phyloP scores from a whole-genome alignment of 345 rosid genomes.

The Hypericum perforatum region DNA sequence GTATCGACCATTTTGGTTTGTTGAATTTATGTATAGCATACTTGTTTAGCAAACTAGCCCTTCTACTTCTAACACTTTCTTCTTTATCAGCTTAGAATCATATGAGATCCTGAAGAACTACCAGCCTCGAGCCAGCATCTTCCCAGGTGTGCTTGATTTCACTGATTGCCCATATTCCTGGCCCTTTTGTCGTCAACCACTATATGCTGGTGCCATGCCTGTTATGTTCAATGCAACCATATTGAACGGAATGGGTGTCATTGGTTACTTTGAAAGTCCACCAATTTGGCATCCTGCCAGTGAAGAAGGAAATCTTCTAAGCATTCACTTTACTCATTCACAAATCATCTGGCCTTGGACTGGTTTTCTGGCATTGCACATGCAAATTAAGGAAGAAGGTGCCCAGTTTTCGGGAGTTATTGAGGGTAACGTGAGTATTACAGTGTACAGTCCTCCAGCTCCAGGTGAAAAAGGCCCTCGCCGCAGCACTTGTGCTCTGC shows the following conservation, averaged over 20 bases:
- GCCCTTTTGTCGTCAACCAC: conserved; percentile 97
- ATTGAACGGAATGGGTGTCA: conserved; percentile 93
- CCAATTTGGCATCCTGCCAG: conserved; percentile 88
- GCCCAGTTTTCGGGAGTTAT: conserved; percentile 70
- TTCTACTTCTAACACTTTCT: conserved; percentile 22
- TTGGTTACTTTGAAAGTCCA: conserved; percentile 67
- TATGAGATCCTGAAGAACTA: conserved; percentile 87
- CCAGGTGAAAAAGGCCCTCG: conserved; percentile 53
- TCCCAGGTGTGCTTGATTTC: conserved; percentile 79
- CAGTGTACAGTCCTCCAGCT: conserved; percentile 64
- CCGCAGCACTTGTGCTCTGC: conserved; percentile 68
- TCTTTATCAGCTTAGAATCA: conserved; percentile 84
- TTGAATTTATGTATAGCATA: conserved; percentile 2
- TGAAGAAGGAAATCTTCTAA: conserved; percentile 85
- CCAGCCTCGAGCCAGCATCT: conserved; percentile 87
- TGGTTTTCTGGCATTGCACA: conserved; percentile 87
- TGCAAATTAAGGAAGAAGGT: conserved; percentile 99
- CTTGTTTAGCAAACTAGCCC: not conserved
- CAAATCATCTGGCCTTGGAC: conserved; percentile 98
- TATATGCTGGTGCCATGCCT: conserved; percentile 96
- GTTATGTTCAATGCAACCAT: conserved; percentile 82
- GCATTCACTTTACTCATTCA: conserved; percentile 76
- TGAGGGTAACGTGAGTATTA: conserved; percentile 73
- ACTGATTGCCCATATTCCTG: conserved; percentile 91
- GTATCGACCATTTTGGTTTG: conserved; percentile 7